phyloP scores from a whole-genome alignment of 305 asterid genomes.

The Lippia alba region DNA sequence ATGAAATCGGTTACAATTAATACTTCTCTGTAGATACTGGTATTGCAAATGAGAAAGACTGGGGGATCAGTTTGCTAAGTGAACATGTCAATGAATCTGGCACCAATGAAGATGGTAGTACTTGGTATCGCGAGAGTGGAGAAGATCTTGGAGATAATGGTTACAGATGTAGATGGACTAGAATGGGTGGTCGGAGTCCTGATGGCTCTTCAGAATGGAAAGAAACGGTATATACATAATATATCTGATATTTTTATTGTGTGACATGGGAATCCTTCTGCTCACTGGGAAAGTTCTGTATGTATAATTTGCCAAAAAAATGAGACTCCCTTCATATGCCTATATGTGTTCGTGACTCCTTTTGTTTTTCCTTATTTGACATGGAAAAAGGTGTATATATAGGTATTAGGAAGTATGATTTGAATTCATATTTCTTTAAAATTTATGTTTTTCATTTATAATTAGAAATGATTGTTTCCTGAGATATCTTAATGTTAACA shows the following conservation, averaged over 20 bases:
- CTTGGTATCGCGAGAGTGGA: conserved; percentile 89
- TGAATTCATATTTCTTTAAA: no score
- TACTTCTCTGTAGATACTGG: conserved; percentile 77
- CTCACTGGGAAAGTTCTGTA: background rate
- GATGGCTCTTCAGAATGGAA: conserved; percentile 89
- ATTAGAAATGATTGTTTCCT: no score
- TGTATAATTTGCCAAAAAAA: no score
- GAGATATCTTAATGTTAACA: no score
- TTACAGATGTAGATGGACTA: conserved; percentile 89
- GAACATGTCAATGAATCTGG: conserved; percentile 80
- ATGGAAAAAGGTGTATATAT: no score
- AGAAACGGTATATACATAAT: conserved; percentile 72
- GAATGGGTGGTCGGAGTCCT: conserved; percentile 88
- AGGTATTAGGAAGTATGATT: no score
- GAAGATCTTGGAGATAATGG: conserved; percentile 97
- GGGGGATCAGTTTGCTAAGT: conserved; percentile 84
- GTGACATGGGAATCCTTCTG: conserved; percentile 15
- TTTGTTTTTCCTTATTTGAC: no score
- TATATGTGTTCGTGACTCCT: no score
- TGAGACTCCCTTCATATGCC: no score
- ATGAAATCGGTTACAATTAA: background rate
- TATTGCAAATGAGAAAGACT: conserved; percentile 95
- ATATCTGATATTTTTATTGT: conserved; percentile 13
- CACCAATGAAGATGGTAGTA: conserved; percentile 85
- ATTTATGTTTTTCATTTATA: no score